phyloP scores from a whole-genome alignment of 495 filamentous ascomycete species.

The Penicillium paradoxum region DNA sequence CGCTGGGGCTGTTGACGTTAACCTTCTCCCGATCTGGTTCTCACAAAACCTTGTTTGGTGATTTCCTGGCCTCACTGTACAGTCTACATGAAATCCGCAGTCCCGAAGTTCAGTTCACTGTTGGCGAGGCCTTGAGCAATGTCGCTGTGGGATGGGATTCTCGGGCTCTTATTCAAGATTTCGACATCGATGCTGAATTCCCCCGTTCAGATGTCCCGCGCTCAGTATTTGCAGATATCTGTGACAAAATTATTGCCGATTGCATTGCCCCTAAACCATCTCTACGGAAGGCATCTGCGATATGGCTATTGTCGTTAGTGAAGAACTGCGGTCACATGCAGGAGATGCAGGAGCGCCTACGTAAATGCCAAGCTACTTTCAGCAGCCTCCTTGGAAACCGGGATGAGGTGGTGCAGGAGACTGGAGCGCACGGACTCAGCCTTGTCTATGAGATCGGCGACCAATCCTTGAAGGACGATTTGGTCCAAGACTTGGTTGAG shows the following conservation, averaged over 20 bases:
- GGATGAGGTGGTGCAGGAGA: slow-evolving; percentile 92
- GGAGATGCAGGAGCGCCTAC: slow-evolving; percentile 65
- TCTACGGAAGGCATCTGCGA: slow-evolving; percentile 79
- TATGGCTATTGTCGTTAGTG: slow-evolving; percentile 90
- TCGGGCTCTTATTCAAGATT: slow-evolving; percentile 51
- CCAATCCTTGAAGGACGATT: slow-evolving; percentile 66
- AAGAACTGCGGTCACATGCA: slow-evolving; percentile 77
- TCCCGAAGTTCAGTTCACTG: slow-evolving; percentile 79
- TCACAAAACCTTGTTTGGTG: slow-evolving; percentile 21
- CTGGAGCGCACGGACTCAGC: slow-evolving; percentile 82
- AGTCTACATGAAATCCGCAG: slow-evolving; percentile 75
- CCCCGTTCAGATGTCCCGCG: slow-evolving; percentile 41
- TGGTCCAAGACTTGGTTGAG: slow-evolving; percentile 79
- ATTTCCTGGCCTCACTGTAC: slow-evolving; percentile 61
- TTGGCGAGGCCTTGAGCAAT: slow-evolving; percentile 79
- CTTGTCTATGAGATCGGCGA: slow-evolving; percentile 92
- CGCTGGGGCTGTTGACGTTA: slow-evolving; percentile 63
- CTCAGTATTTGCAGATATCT: slow-evolving; percentile 46
- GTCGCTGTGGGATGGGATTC: slow-evolving; percentile 76
- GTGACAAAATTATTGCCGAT: slow-evolving; percentile 65
- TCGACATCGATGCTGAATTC: slow-evolving; percentile 53
- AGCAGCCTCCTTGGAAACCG: slow-evolving; percentile 79
- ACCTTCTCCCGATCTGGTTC: slow-evolving; percentile 42
- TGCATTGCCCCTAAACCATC: slow-evolving; percentile 81
- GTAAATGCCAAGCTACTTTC: slow-evolving; percentile 81